Evolutionary conservation across 2,329 filamentous ascomycete genomes (phyloP).

Genomic region (Colletotrichum tanaceti): DNA sequence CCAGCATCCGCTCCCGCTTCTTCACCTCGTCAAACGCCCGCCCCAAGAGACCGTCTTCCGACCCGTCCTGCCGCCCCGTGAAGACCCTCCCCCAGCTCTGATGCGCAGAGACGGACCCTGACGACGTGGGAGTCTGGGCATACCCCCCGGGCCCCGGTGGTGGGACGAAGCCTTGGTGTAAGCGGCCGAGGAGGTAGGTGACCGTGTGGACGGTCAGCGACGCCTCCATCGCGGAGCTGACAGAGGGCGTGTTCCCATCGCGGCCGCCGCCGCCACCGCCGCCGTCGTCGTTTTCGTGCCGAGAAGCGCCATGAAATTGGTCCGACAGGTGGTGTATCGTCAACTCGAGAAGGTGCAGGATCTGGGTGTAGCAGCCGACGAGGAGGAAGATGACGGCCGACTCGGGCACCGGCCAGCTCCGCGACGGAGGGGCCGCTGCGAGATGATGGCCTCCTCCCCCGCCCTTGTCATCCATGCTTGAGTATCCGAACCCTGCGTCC

Average conservation of each 20-base stretch:
- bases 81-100: background rate
- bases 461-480: background rate
- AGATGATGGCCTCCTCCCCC: too few species aligned
- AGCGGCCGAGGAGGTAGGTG: background rate
- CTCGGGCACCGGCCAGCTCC: too few species aligned
- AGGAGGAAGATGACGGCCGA: constrained; percentile 1
- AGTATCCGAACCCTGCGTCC: background rate
- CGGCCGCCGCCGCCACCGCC: too few species aligned
- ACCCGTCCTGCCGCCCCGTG: background rate
- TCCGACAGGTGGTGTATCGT: background rate
- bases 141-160: too few species aligned
- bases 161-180: background rate
- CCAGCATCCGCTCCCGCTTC: background rate
- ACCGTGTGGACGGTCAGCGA: constrained; percentile 1
- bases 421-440: too few species aligned
- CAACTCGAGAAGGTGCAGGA: background rate
- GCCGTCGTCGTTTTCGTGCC: too few species aligned
- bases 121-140: background rate
- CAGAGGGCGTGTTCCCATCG: background rate
- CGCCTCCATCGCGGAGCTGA: background rate
- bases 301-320: background rate
- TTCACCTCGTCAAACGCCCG: background rate
- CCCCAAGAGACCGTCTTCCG: background rate
- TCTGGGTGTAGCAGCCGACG: background rate
- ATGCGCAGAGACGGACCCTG: background rate